Base-by-base conservation (phyloP, 257 asterid species). In the Verbascum thapsus region DNA sequence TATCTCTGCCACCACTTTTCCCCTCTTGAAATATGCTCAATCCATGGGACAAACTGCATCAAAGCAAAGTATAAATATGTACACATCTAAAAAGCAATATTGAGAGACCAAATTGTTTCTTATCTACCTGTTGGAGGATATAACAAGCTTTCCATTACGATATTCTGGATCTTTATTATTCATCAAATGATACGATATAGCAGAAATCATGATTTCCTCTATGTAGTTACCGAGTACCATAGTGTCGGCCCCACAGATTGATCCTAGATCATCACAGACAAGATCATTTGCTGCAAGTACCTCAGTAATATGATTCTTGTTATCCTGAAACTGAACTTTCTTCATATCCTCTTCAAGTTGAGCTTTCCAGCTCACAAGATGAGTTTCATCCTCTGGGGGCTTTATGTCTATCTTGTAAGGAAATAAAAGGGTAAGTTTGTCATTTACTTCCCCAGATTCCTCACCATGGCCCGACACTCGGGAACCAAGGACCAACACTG, bases 101-200 rank as follows among this genome's bases (percentile, higher is more conserved):
- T 47, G 12, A 35, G 20, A 52, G 42, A 51, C 63, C 11, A 23
- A 62, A 67, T 17, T 30, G 12, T 47, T 59, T 62, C 39, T 38
- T 58, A 67, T 58, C 44, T 70, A 90, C 98, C 96, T 90, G 53
- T 63, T 74, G 35, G 98, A 82, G 53, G 96, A 90, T 76, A 90
- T 88, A 69, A 88, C 75, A 68, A 90, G 98, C 89, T 90, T 90
- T 64, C 98, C 96, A 64, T 88, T 86, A 7, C 98, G 94, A 74
- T 90, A 90, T 76, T 83, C 88, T 2, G 90, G 94, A 67, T 87
- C 81, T 57, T 81, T 80, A 57, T 68, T 83, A 58, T 71, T 66
- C 88, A 79, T 79, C 81, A 90, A 72, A 66, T 90, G 98, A 70
- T 72, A 78, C 1, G 96, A 88, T 70, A 90, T 57, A 66, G 98